phyloP scores from a whole-genome alignment of 352 stramenopile genomes.

The Phytophthora sp. region DNA sequence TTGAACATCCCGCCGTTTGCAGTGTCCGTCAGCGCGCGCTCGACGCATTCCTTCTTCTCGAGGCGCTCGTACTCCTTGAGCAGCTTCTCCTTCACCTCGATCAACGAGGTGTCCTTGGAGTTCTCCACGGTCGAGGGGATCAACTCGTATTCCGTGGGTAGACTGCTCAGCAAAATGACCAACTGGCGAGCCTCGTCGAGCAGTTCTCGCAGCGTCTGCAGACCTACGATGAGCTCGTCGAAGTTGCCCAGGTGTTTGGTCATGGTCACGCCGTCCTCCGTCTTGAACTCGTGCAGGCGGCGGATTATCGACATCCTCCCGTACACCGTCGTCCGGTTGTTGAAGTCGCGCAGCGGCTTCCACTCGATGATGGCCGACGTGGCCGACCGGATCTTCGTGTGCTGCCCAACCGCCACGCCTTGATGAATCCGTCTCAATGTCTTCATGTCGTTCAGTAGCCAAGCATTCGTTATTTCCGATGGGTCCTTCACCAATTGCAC shows the following conservation, averaged over 20 bases:
- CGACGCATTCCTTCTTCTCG: conserved; percentile 9
- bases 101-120: conserved; percentile 10
- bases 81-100: conserved; percentile 40
- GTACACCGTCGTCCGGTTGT: conserved; percentile 6
- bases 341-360: not conserved
- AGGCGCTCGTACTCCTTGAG: conserved; percentile 31
- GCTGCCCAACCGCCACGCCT: conserved; percentile 9
- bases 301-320: too few species aligned
- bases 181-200: not conserved
- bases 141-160: conserved; percentile 1
- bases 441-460: conserved; percentile 4
- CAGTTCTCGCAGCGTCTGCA: not conserved
- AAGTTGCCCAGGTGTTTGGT: not conserved
- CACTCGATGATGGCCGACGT: conserved; percentile 11
- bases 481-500: conserved; percentile 5
- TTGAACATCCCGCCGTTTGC: not conserved
- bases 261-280: not conserved
- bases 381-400: conserved; percentile 18
- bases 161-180: conserved; percentile 3
- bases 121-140: conserved; percentile 27
- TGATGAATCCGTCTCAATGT: not conserved
- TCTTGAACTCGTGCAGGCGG: too few species aligned
- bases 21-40: not conserved
- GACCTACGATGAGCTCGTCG: too few species aligned
- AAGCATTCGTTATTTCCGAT: not conserved